Conservation (phyloP, 2,329 filamentous ascomycete species). For the Plenodomus biglobosus region DNA sequence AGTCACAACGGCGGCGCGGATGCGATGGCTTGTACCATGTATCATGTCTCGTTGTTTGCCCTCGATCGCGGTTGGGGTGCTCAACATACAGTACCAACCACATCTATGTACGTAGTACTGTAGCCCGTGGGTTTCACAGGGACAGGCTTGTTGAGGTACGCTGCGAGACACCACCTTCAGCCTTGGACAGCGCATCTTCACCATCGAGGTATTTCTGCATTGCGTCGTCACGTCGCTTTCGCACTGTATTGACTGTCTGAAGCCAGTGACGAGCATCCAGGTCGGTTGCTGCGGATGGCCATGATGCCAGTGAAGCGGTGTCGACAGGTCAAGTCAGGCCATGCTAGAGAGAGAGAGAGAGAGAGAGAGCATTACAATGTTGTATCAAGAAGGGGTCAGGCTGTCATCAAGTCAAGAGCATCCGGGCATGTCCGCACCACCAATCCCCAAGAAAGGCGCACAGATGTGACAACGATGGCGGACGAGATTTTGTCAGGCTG, state of each 20-base stretch:
- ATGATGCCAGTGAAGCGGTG: constrained; percentile 4
- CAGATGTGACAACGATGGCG: too few species aligned
- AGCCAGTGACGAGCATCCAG: constrained; percentile 26
- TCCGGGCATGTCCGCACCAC: too few species aligned
- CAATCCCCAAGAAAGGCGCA: too few species aligned
- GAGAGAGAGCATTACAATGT: too few species aligned
- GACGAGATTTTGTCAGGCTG: too few species aligned
- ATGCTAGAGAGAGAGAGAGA: too few species aligned
- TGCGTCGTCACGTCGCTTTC: constrained; percentile 25
- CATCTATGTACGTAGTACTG: too few species aligned
- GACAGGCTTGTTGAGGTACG: too few species aligned
- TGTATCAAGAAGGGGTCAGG: too few species aligned
- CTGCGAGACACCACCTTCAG: constrained; percentile 11
- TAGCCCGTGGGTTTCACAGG: too few species aligned
- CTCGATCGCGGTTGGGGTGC: constrained; percentile 16
- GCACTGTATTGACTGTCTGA: constrained; percentile 29
- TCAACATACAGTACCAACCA: too few species aligned
- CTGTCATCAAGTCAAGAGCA: too few species aligned
- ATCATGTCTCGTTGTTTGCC: constrained; percentile 19
- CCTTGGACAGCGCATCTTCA: constrained; percentile 6
- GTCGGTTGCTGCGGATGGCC: constrained; percentile 15
- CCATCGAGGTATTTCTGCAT: constrained; percentile 24
- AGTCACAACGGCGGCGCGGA: constrained; percentile 32
- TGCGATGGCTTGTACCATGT: constrained; percentile 27
- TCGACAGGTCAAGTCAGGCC: constrained; percentile 26